Evolutionary conservation across 768 basidiomycete species (phyloP), one percentile per base, ranked within the genome.

Genomic region (Daedalea quercina): DNA sequence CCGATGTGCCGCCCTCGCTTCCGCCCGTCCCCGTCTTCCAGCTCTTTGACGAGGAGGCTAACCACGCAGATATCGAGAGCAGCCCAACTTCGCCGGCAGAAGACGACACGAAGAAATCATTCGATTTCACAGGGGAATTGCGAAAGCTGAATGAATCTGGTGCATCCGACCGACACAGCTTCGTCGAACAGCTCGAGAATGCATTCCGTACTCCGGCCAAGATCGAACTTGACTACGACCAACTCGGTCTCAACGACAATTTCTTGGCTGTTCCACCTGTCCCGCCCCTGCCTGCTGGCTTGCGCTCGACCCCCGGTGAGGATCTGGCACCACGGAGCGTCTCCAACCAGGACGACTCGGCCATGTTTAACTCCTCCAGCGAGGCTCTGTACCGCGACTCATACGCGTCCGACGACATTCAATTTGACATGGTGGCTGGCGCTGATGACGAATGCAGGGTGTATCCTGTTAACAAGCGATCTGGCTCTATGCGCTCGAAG

Each of bases 111-210:
- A 88, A 84, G 70, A 85, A 78, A 60, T 86, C 83, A 1, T 92
- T 91, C 55, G 89, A 92, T 61, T 92, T 91, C 62, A 92, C 90
- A 0, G 86, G 84, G 35, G 90, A 90, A 65, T 67, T 91, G 49
- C 69, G 76, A 65, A 81, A 72, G 60, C 73, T 91, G 46, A 83
- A 85, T 50, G 82, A 87, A 58, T 83, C 81, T 6, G 84, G 85
- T 31, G 86, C 61, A 1, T 82, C 81, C 1, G 82, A 88, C 61
- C 70, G 87, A 9, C 72, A 67, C 12, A 90, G 88, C 66, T 92
- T 92, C 61, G 84, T 91, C 3, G 87, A 90, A 65, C 69, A 92
- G 67, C 69, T 90, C 22, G 89, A 90, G 70, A 82, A 74, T 48
- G 87, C 88, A 1, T 91, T 91, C 73, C 75, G 79, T 56, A 87